Evolutionary conservation across 345 rosid species (phyloP).

Genomic region (Corchorus olitorius): DNA sequence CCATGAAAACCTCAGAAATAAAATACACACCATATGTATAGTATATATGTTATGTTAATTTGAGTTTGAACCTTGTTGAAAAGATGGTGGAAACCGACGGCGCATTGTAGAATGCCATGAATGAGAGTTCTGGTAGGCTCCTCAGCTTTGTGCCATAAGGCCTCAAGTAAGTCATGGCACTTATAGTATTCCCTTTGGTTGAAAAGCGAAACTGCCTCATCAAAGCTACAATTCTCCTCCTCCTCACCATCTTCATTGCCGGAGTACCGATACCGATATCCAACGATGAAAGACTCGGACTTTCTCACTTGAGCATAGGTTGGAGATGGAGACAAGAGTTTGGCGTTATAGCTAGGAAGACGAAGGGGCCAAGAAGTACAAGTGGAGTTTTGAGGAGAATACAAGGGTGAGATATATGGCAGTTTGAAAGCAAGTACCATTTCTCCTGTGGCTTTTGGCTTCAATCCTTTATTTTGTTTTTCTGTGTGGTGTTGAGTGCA

Average conservation of each 20-base stretch:
- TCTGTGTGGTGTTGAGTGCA: no score
- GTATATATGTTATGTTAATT: not conserved
- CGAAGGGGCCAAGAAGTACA: not conserved
- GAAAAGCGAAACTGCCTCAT: conserved; percentile 63
- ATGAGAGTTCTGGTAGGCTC: conserved; percentile 71
- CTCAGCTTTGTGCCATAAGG: conserved; percentile 71
- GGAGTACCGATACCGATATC: conserved; percentile 31
- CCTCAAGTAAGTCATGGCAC: conserved; percentile 83
- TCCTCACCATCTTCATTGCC: conserved; percentile 10
- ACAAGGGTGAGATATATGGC: conserved; percentile 8
- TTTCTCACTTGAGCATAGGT: conserved; percentile 3
- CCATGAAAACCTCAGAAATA: not conserved
- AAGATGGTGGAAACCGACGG: conserved; percentile 88
- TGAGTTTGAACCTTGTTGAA: conserved; percentile 62
- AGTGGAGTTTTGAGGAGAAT: conserved; percentile 1
- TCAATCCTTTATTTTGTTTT: no score
- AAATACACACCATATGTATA: not conserved
- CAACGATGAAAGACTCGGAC: conserved; percentile 20
- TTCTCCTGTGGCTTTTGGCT: not conserved
- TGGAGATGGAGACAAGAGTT: conserved; percentile 3
- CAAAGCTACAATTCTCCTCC: conserved; percentile 40
- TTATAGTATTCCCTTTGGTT: conserved; percentile 71
- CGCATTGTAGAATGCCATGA: conserved; percentile 87
- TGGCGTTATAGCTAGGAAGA: conserved; percentile 9
- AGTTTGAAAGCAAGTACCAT: conserved; percentile 30